Conservation (phyloP, 768 basidiomycete species). For the Polyporus arcularius region DNA sequence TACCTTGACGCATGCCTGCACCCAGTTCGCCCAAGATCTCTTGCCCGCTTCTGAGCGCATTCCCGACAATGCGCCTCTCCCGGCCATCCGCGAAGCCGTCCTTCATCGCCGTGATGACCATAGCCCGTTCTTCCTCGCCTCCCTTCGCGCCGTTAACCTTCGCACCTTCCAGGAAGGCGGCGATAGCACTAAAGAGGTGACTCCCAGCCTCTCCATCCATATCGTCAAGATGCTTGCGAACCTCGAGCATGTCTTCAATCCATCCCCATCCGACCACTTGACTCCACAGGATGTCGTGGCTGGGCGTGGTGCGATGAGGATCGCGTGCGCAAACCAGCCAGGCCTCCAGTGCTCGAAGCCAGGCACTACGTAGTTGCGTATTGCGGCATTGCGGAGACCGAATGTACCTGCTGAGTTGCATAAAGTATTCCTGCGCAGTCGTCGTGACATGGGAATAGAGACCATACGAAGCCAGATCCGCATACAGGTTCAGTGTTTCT, state of each 20-base stretch:
- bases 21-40: slow-evolving; percentile 17
- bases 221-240: slow-evolving; percentile 35
- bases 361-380: slow-evolving; percentile 43
- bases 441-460: slow-evolving; percentile 70
- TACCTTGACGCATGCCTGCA: slow-evolving; percentile 11
- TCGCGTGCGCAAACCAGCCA: slow-evolving; percentile 90
- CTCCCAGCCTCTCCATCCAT: slow-evolving; percentile 33
- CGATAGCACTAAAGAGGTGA: slow-evolving; percentile 51
- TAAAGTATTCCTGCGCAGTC: slow-evolving; percentile 58
- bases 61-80: slow-evolving; percentile 28
- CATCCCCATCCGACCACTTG: slow-evolving; percentile 82
- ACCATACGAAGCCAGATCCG: slow-evolving; percentile 73
- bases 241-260: slow-evolving; percentile 56
- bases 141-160: slow-evolving; percentile 67
- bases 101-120: slow-evolving; percentile 35
- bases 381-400: slow-evolving; percentile 40
- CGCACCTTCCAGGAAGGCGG: slow-evolving; percentile 77
- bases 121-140: slow-evolving; percentile 64
- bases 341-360: slow-evolving; percentile 58
- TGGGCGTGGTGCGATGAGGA: slow-evolving; percentile 84
- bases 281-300: slow-evolving; percentile 89
- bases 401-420: slow-evolving; percentile 49
- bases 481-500: slow-evolving; percentile 64
- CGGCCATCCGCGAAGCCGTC: slow-evolving; percentile 41
- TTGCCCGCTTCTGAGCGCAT: slow-evolving; percentile 23